Evolutionary conservation across 371 early-diverging fungal genomes (phyloP), one percentile per base, ranked within the genome.

Genomic region (Apophysomyces ossiformis): DNA sequence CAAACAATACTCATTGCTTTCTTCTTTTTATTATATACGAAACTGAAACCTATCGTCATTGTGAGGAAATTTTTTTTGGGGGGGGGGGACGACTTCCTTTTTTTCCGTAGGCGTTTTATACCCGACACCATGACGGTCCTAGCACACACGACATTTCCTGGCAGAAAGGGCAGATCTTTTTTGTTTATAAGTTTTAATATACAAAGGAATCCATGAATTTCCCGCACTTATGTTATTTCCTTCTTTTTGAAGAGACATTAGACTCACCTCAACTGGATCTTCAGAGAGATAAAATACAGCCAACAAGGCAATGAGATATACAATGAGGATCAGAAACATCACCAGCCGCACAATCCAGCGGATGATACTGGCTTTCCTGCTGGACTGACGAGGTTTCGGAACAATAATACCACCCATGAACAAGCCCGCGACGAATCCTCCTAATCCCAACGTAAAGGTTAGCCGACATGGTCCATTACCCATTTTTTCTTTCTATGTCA

Each of bases 371-470:
- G 16, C 80, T 75, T 37, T 78, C 71, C 45, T 63, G 66, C 57
- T 56, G 26, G 56, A 15, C 57, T 38, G 15, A 9, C 69, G 72
- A 2, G 71, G 77, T 37, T 78, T 82, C 0, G 84, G 83, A 68
- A 84, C 74, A 32, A 87, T 67, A n/a, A 78, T 60, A n/a, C 83
- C 61, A 35, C 86, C 84, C 37, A 85, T 68, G 35, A 87, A 58
- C 7, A 87, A 63, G 1, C 90, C 90, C 15, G 79, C 71, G 1
- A 74, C 58, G 58, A 89, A 82, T 5, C 90, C 90, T 43, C 96
- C 95, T 65, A 89, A 9, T 9, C 8, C 8, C 54, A n/a, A n/a
- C 5, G 7, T 21, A 2, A 11, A 45, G 8, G 12, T 26, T 26
- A 26, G 3, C 32, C 32, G 32, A 26, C 32, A 26, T 26, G 32